Evolutionary conservation across 2,329 filamentous ascomycete species (phyloP).

Genomic region (Diaporthe vexans): DNA sequence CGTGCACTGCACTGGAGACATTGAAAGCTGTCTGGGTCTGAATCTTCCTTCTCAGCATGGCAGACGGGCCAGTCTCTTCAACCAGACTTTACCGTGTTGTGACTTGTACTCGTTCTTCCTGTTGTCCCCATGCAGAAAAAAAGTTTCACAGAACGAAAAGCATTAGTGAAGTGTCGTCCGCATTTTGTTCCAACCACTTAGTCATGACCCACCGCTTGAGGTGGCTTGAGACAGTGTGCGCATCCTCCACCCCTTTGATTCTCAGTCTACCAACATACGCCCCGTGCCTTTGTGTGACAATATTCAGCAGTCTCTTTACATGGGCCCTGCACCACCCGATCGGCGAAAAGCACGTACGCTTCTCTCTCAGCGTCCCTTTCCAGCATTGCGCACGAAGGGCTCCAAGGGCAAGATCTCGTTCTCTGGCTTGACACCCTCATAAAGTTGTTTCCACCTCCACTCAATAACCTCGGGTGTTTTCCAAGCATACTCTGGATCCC

Average conservation of each 20-base stretch:
- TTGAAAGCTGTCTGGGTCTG: background rate
- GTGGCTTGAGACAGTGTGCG: too few species aligned
- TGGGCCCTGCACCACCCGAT: too few species aligned
- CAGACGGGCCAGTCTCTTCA: too few species aligned
- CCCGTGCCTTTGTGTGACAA: background rate
- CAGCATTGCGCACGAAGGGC: constrained; percentile 60
- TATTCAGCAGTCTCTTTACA: background rate
- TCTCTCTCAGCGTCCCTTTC: constrained; percentile 46
- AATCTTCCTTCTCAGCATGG: too few species aligned
- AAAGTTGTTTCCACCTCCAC: constrained; percentile 67
- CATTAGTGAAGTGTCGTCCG: too few species aligned
- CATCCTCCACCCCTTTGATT: too few species aligned
- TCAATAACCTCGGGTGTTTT: constrained; percentile 59
- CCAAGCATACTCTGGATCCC: constrained; percentile 65
- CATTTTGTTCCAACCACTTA: too few species aligned
- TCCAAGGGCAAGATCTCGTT: constrained; percentile 70
- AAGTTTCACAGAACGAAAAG: too few species aligned
- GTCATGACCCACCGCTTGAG: too few species aligned
- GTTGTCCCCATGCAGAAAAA: too few species aligned
- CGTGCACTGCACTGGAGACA: background rate
- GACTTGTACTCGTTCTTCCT: too few species aligned
- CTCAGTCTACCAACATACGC: background rate
- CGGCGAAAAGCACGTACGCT: background rate
- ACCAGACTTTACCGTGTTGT: too few species aligned
- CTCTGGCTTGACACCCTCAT: constrained; percentile 64